phyloP scores from a whole-genome alignment of 2,329 filamentous ascomycete genomes.

The Ascochyta viciae-villosae region DNA sequence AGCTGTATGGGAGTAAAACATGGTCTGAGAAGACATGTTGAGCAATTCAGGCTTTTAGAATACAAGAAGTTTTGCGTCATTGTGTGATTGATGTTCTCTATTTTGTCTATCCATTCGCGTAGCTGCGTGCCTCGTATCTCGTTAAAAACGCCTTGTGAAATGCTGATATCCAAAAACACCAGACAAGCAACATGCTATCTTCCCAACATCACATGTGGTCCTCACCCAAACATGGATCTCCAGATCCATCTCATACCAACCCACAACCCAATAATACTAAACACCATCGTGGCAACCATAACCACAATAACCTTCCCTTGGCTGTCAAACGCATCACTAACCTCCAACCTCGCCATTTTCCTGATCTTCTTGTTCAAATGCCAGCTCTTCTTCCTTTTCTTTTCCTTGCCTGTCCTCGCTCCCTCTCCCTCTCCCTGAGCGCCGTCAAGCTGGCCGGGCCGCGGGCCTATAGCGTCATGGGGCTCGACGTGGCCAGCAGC shows the following conservation, averaged over 20 bases:
- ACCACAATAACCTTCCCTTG: constrained; percentile 61
- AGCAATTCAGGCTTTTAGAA: background rate
- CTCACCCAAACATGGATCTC: constrained; percentile 7
- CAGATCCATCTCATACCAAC: constrained; percentile 33
- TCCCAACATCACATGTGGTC: background rate
- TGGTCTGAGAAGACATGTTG: background rate
- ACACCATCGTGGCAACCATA: constrained; percentile 50
- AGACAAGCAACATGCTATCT: background rate
- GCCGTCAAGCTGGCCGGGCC: constrained; percentile 9
- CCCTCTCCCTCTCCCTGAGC: background rate
- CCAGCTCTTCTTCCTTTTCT: constrained; percentile 43
- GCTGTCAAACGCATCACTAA: constrained; percentile 69
- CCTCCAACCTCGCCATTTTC: constrained; percentile 68
- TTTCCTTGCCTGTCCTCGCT: constrained; percentile 4
- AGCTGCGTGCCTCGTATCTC: constrained; percentile 1
- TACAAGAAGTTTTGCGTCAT: too few relatives aligned
- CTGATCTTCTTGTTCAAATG: constrained; percentile 53
- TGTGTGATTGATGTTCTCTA: background rate
- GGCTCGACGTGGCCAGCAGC: constrained; percentile 32
- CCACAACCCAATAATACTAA: constrained; percentile 26
- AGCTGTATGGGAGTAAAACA: background rate
- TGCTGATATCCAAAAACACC: background rate
- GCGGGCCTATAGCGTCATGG: constrained; percentile 25
- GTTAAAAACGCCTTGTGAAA: constrained; percentile 1
- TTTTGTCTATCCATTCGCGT: constrained; percentile 6